Base-by-base conservation (phyloP, 1,139 yeast genomes). In the Lodderomyces orthopsilosis region DNA sequence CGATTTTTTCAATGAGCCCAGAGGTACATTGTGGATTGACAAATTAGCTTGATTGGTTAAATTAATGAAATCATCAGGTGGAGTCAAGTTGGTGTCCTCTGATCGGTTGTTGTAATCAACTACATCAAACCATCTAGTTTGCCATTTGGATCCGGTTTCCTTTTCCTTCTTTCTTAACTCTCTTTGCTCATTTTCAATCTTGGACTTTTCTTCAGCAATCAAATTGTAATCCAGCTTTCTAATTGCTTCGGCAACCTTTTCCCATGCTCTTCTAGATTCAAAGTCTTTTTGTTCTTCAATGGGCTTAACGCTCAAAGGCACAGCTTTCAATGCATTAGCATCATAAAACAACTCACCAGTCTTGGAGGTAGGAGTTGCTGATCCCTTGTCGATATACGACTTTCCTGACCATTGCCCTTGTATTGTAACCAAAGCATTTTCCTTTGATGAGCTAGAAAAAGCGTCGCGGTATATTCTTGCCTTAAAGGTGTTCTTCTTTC, bases 381-480 rank as follows among this genome's bases (percentile, higher is more conserved):
- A 47, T 32, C 83, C 83, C 52, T 68, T 71, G 27, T 58, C 58
- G 35, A 75, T 70, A 52, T 65, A 70, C 19, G 95, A 84, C 53
- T 73, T 70, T 30, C 85, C 94, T 14, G 94, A 83, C 98, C 98
- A 93, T 68, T 90, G 97, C 37, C 98, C 98, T 40, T 74, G 61
- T 47, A 93, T 81, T 13, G 95, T 84, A 60, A 79, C 86, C 50
- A 90, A 63, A 1, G 94, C 86, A 47, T 81, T 78, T 41, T 77
- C 81, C 59, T 85, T 79, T 46, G 63, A 56, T 19, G 63, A 58
- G 32, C 83, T 69, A 15, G 75, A 75, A 28, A 74, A 65, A 44
- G 64, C 64, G 58, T 77, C 78, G 53, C 78, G 75, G 63, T 64
- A 85, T 46, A 91, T 77, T 57, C 91, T 77, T 30, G 96, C 95